Evolutionary conservation across 1,284 basidiomycete species (phyloP), one percentile per base, ranked within the genome.

Genomic region (Phaffia rhodozyma): DNA sequence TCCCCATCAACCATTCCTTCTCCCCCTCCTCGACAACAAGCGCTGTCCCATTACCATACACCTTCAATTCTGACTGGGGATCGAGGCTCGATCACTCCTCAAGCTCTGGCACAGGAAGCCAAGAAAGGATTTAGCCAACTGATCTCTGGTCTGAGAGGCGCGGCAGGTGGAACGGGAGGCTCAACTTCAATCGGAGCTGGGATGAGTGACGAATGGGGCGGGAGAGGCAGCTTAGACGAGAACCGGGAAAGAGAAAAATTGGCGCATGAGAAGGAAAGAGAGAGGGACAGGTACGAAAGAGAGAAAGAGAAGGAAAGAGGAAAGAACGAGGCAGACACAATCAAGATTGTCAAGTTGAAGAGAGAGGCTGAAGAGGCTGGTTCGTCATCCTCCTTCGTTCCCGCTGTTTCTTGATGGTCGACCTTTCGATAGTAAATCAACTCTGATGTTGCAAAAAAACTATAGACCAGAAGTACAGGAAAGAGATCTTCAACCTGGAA

Each of bases 351-450:
- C 43, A 85, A 86, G 62, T 82, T 86, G 13, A 93, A 91, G 77
- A 80, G 91, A 59, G 92, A 96, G 69, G 86, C 88, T 2, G 92
- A 94, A 58, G 91, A 94, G 74, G 90, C 92, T 60, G 87, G 88
- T 88, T 63, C 69, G 81, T 75, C 53, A 21, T 58, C 20, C 30
- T 53, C 23, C n/a, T 18, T 25, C 25, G 16, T 34, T 34, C 32
- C 9, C 9, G 32, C 32, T 34, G 32, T 34, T 9, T 34, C 32
- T 9, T n/a, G n/a, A n/a, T n/a, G n/a, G n/a, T n/a, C n/a, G n/a
- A n/a, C n/a, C n/a, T n/a, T n/a, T n/a, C n/a, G n/a, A n/a, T n/a
- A n/a, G n/a, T n/a, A 43, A 43, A 11, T 16, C 38, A 16, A 43
- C 38, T 11, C 13, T 43, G 5, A 11, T 43, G 38, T 7, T 16